Evolutionary conservation across 495 filamentous ascomycete genomes (phyloP).

Genomic region (Hyaloscypha variabilis): DNA sequence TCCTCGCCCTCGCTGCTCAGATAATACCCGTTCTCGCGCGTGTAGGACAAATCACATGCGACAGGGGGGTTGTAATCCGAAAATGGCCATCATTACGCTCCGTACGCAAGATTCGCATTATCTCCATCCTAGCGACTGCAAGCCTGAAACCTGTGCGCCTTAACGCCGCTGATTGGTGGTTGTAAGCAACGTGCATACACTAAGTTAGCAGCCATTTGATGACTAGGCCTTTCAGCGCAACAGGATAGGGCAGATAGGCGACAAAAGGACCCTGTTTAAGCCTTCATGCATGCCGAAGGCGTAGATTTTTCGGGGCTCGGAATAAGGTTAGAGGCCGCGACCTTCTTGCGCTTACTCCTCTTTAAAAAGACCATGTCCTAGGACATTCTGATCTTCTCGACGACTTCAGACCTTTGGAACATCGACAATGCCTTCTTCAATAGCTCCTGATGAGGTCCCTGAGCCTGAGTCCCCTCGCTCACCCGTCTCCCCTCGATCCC

Average conservation of each 20-base stretch:
- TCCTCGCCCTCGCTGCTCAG: too few species aligned
- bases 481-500: neutral
- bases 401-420: neutral
- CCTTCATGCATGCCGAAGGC: neutral
- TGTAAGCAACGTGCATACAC: neutral
- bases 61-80: neutral
- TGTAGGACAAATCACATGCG: neutral
- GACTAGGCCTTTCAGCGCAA: neutral
- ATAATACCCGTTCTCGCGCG: too few species aligned
- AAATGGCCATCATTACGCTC: neutral
- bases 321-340: neutral
- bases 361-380: neutral
- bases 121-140: neutral
- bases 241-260: neutral
- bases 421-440: slow-evolving; percentile 3
- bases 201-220: neutral
- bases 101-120: neutral
- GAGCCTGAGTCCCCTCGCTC: neutral
- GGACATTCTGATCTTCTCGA: neutral
- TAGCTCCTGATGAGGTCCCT: neutral
- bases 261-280: neutral
- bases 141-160: neutral
- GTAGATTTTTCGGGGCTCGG: neutral
- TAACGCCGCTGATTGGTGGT: neutral
- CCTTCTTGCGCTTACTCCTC: neutral